Evolutionary conservation across 495 filamentous ascomycete species (phyloP).

Genomic region (Neurospora sp.): DNA sequence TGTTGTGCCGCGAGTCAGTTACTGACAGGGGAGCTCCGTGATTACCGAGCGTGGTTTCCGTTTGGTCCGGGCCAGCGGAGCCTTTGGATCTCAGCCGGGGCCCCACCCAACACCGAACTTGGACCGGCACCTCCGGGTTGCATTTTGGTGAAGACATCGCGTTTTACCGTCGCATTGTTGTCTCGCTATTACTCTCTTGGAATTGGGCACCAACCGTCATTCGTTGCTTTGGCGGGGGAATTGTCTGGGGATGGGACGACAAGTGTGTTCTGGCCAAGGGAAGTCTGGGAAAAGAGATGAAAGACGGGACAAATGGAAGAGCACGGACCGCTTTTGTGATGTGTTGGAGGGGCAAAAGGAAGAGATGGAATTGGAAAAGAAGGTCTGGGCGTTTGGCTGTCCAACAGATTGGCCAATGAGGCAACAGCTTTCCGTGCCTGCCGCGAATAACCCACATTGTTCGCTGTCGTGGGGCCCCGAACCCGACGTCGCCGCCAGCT

Average conservation of each 20-base stretch:
- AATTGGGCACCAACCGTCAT: background rate
- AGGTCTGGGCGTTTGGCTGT: background rate
- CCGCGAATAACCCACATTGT: background rate
- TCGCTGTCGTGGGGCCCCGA: background rate
- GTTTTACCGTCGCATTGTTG: background rate
- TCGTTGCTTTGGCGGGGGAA: background rate
- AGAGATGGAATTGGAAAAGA: too few species aligned
- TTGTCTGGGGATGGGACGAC: background rate
- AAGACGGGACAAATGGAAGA: background rate
- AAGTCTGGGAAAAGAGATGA: background rate
- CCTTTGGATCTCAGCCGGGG: background rate
- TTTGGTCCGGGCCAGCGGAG: background rate
- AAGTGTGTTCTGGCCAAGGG: background rate
- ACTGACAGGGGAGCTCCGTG: background rate
- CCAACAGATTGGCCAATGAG: background rate
- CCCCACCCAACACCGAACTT: background rate
- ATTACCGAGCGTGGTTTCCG: background rate
- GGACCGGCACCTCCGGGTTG: background rate
- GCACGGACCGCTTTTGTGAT: background rate
- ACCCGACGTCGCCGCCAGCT: background rate
- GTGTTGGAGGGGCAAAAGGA: too few species aligned
- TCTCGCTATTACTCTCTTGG: background rate
- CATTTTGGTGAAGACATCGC: background rate
- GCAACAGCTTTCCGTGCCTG: background rate
- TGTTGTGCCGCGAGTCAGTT: background rate